These are phyloP conservation scores for Oryza glumipatula DNA, from an alignment of 176 grass and related monocot species.

Conservation along the genomic window DNA sequence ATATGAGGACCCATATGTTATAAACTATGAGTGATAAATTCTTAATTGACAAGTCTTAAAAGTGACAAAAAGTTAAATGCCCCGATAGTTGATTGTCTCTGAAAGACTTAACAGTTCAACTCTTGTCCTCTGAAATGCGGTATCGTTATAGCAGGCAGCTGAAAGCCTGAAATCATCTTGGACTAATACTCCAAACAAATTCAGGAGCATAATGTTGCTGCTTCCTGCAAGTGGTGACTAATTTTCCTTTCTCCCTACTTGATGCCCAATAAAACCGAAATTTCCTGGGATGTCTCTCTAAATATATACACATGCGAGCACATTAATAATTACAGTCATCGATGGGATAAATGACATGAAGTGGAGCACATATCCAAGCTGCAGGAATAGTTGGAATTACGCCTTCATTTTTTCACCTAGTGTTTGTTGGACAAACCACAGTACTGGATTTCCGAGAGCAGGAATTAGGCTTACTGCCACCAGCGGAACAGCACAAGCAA, in stretches of 20 bases:
- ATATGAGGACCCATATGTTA: no score
- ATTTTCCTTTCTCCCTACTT: neutral
- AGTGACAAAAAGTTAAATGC: no score
- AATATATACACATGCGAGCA: constrained; percentile 16
- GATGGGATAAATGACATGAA: neutral
- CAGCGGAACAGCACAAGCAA: constrained; percentile 48
- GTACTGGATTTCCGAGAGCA: constrained; percentile 53
- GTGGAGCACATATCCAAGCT: neutral
- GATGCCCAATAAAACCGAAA: neutral
- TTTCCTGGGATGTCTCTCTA: constrained; percentile 25
- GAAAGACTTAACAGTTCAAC: neutral
- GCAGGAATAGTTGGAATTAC: neutral
- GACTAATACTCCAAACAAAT: neutral
- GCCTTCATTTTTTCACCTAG: constrained; percentile 41
- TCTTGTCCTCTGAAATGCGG: neutral
- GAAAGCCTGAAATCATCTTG: neutral
- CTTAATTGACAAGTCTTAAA: no score
- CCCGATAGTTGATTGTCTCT: neutral
- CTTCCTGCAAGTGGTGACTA: neutral
- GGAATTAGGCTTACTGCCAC: constrained; percentile 61
- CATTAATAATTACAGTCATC: constrained; percentile 26
- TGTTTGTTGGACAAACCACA: constrained; percentile 58
- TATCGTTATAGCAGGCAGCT: neutral
- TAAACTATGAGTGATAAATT: no score
- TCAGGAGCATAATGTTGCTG: neutral